Percentiles rank a stretch among this genome's conserved stretches.
phyloP scores from a whole-genome alignment of 2,329 filamentous ascomycete species.

The Sporothrix sp. region DNA sequence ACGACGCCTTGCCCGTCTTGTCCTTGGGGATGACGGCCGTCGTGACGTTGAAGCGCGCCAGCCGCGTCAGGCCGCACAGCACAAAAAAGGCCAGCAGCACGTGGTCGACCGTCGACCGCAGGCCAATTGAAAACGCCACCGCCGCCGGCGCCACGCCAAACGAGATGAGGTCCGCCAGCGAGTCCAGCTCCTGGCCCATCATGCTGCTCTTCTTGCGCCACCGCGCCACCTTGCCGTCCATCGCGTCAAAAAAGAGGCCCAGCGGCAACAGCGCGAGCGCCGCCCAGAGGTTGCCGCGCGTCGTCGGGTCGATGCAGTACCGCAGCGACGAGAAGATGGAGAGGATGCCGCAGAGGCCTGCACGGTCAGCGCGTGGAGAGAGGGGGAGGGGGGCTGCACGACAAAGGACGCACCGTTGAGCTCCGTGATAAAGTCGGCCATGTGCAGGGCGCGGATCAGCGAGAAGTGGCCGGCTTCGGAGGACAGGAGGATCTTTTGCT shows the following conservation, averaged over 20 bases:
- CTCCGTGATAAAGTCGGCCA: slow-evolving; percentile 77
- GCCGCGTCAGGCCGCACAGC: slow-evolving; percentile 82
- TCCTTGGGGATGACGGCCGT: slow-evolving; percentile 86
- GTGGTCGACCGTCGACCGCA: slow-evolving; percentile 78
- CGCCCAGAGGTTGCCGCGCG: slow-evolving; percentile 63
- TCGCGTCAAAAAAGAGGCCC: slow-evolving; percentile 93
- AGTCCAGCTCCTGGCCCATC: slow-evolving; percentile 97
- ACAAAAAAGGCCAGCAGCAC: slow-evolving; percentile 77
- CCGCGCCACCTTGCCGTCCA: slow-evolving; percentile 91
- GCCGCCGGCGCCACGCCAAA: slow-evolving; percentile 87
- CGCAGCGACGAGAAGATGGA: slow-evolving; percentile 91
- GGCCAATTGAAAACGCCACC: slow-evolving; percentile 77
- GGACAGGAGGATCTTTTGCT: slow-evolving; percentile 65
- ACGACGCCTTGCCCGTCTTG: slow-evolving; percentile 78
- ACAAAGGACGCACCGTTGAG: slow-evolving; percentile 53
- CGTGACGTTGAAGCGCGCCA: slow-evolving; percentile 97
- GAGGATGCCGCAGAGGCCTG: slow-evolving; percentile 76
- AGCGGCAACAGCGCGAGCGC: slow-evolving; percentile 84
- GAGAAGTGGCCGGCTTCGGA: slow-evolving; percentile 65
- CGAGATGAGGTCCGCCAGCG: slow-evolving; percentile 87
- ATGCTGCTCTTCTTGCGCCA: slow-evolving; percentile 96
- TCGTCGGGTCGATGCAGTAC: slow-evolving; percentile 67
- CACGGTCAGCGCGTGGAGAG: neutral
- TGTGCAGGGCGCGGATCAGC: slow-evolving; percentile 58
- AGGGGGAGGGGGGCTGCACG: neutral